Evolutionary conservation across 768 basidiomycete species (phyloP), one percentile per base, ranked within the genome.

Genomic region (Boletus coccyginus): DNA sequence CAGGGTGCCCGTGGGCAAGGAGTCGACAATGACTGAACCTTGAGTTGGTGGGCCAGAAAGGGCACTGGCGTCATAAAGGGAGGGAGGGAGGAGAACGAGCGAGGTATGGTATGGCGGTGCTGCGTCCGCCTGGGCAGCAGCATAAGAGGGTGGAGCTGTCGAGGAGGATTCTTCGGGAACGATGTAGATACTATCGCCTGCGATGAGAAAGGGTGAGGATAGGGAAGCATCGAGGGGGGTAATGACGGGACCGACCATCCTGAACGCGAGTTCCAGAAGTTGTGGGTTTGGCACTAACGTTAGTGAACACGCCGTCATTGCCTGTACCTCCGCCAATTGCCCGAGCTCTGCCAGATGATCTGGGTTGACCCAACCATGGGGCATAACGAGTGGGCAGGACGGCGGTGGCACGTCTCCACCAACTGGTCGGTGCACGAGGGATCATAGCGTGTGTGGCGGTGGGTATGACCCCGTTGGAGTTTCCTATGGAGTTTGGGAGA

Each of bases 81-180:
- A 58, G 5, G 71, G 62, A 10, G 95, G 94, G 8, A 95, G 87
- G 69, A 98, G 92, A n/a, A 98, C 84, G 3, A 93, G 95, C 2
- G 93, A 97, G 62, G 98, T 96, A 86, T 94, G 98, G 73, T 99
- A 99, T 1, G 94, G 91, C 5, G 97, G 97, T 8, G 94, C 94
- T n/a, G 93, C 86, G 72, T 99, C 97, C 16, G 90, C 86, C 68
- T 95, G 87, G 11, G 97, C 97, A 32, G 85, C 80, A 14, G 92
- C 87, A 70, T 99, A 98, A 9, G 95, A 90, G 2, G 97, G 97
- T 6, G 95, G 94, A 0, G 87, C 85, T 55, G 95, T 88, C 55
- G 88, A 84, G 62, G 89, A 83, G 8, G 83, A 73, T 48, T 93
- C 89, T 71, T 98, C 94, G 8, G 94, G 93, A 39, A 89, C 87